phyloP scores from a whole-genome alignment of 2,329 filamentous ascomycete species.

The Cryoendolithus antarcticus region DNA sequence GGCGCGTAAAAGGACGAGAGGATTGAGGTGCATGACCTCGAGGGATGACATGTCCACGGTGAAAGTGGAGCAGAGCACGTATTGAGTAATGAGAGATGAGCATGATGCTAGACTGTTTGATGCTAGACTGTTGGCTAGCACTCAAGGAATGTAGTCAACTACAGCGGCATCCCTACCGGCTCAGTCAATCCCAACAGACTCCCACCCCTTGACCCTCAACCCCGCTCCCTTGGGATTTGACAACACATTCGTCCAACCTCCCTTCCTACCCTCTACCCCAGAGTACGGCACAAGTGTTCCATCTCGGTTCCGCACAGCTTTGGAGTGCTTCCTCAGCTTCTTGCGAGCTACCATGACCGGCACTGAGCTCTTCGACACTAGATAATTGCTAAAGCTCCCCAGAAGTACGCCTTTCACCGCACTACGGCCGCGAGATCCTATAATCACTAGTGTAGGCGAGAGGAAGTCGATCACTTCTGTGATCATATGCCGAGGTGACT shows the following conservation, averaged over 20 bases:
- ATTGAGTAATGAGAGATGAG: too few relatives aligned
- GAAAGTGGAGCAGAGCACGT: too few relatives aligned
- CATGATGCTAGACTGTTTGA: too few relatives aligned
- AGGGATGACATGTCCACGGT: too few relatives aligned
- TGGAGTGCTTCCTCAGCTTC: constrained; percentile 69
- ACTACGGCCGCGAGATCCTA: constrained; percentile 82
- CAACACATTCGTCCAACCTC: constrained; percentile 22
- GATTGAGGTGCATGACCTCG: too few relatives aligned
- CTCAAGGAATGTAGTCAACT: too few relatives aligned
- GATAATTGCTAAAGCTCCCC: constrained; percentile 92
- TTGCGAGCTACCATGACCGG: constrained; percentile 97
- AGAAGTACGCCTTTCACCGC: constrained; percentile 89
- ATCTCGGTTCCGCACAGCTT: constrained; percentile 26
- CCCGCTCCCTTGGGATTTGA: constrained; percentile 20
- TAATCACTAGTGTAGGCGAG: constrained; percentile 80
- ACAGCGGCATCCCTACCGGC: too few relatives aligned
- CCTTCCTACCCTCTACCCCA: constrained; percentile 15
- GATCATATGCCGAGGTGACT: constrained; percentile 90
- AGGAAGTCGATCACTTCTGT: constrained; percentile 93
- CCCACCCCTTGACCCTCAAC: constrained; percentile 21
- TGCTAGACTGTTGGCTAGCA: too few relatives aligned
- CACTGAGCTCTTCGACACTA: constrained; percentile 91
- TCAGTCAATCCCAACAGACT: constrained; percentile 23
- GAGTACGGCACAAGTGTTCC: constrained; percentile 20
- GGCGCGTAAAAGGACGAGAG: too few relatives aligned